These are phyloP conservation scores for Diaporthe capsici DNA, from an alignment of 2,329 filamentous ascomycete species.

Conservation along the genomic window DNA sequence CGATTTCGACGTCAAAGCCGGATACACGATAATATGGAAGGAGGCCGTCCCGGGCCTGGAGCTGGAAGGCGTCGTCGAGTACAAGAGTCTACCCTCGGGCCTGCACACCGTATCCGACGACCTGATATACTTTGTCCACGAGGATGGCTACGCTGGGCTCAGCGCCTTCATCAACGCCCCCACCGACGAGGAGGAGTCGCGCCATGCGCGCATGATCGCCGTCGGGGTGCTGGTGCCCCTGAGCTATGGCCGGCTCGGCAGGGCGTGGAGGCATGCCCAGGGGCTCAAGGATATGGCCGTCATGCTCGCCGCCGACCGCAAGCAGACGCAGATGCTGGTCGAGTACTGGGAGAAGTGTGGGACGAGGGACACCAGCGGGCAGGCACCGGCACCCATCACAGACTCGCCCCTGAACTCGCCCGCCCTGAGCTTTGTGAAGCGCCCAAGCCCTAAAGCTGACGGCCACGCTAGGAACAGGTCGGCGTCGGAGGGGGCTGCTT, in stretches of 20 bases:
- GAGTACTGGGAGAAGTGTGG: constrained; percentile 83
- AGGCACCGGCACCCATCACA: constrained; percentile 52
- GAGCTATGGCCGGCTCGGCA: constrained; percentile 86
- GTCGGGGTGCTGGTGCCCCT: constrained; percentile 91
- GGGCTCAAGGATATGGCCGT: constrained; percentile 80
- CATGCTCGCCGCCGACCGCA: constrained; percentile 76
- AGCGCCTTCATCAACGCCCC: constrained; percentile 92
- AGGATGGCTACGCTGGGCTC: constrained; percentile 82
- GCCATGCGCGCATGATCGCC: constrained; percentile 93
- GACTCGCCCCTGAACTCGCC: constrained; percentile 69
- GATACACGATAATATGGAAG: constrained; percentile 94
- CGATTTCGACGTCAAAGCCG: constrained; percentile 92
- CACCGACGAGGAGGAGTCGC: constrained; percentile 80
- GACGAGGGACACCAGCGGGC: constrained; percentile 55
- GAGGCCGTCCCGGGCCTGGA: constrained; percentile 76
- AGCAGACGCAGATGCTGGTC: constrained; percentile 75
- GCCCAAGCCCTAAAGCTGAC: constrained; percentile 53
- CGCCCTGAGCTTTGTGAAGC: constrained; percentile 59
- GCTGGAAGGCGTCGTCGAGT: constrained; percentile 92
- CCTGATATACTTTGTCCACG: constrained; percentile 94
- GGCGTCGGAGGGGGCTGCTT: constrained; percentile 71
- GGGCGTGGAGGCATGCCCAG: constrained; percentile 90
- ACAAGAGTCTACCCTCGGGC: constrained; percentile 95
- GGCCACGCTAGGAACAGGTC: constrained; percentile 71
- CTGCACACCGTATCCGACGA: constrained; percentile 91